Conservation (phyloP, 2,329 filamentous ascomycete species). For the Juglanconis juglandina region DNA sequence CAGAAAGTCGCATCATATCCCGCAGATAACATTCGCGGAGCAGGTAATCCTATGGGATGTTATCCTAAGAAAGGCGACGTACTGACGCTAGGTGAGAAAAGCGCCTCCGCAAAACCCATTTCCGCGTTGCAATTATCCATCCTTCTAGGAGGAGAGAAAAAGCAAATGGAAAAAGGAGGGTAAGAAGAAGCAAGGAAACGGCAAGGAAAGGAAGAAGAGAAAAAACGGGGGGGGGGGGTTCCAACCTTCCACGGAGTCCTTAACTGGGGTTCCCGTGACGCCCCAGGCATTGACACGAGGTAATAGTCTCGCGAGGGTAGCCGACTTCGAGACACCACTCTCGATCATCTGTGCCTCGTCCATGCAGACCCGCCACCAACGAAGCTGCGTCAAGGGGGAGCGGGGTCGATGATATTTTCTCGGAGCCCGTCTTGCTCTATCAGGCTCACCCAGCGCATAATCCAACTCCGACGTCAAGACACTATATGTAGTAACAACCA, state of each 20-base stretch:
- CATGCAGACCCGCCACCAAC: constrained; percentile 81
- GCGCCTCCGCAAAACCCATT: too few relatives aligned
- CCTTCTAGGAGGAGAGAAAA: too few relatives aligned
- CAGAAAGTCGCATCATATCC: too few relatives aligned
- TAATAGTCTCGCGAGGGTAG: constrained; percentile 73
- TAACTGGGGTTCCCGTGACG: constrained; percentile 85
- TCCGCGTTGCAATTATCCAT: too few relatives aligned
- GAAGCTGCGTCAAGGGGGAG: constrained; percentile 76
- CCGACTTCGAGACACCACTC: constrained; percentile 78
- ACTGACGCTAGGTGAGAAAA: too few relatives aligned
- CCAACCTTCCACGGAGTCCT: constrained; percentile 46
- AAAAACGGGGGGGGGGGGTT: background rate
- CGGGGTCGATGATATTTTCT: constrained; percentile 63
- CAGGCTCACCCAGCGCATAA: constrained; percentile 67
- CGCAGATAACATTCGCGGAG: too few relatives aligned
- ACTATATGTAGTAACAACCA: constrained; percentile 63
- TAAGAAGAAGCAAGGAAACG: background rate
- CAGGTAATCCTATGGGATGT: too few relatives aligned
- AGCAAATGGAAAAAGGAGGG: too few relatives aligned
- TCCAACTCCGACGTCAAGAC: constrained; percentile 79
- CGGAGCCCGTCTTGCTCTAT: constrained; percentile 62
- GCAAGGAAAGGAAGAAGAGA: background rate
- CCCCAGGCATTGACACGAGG: constrained; percentile 88
- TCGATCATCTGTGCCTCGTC: constrained; percentile 92
- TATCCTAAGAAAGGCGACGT: too few relatives aligned